These are phyloP conservation scores for Trichosporon ovoides DNA, from an alignment of 1,284 basidiomycete genomes.

Conservation along the genomic window DNA sequence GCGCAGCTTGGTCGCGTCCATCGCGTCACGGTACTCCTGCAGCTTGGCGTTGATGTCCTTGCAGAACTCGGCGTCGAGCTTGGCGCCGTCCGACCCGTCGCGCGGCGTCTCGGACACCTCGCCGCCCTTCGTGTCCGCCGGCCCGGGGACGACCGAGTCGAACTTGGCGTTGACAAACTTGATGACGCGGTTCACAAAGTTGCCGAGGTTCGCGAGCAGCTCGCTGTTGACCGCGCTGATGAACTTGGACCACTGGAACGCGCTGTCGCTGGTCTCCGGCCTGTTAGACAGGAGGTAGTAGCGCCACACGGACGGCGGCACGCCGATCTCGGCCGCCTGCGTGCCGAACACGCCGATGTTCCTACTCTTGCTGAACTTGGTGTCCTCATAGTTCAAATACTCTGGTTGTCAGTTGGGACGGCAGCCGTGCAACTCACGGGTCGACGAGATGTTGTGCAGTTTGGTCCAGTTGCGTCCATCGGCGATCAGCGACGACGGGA, in stretches of 20 bases:
- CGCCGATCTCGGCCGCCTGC: constrained; percentile 85
- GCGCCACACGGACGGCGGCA: constrained; percentile 91
- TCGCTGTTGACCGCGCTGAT: constrained; percentile 92
- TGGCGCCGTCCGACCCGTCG: constrained; percentile 50
- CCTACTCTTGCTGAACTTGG: constrained; percentile 97
- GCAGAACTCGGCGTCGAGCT: constrained; percentile 69
- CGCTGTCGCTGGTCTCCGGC: constrained; percentile 89
- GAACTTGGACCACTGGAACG: constrained; percentile 96
- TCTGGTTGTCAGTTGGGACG: constrained; percentile 54
- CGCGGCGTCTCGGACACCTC: constrained; percentile 50
- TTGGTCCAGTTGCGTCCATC: constrained; percentile 91
- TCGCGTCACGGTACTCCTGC: constrained; percentile 73
- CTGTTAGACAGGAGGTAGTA: constrained; percentile 92
- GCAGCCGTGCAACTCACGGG: constrained; percentile 56
- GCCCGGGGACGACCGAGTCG: constrained; percentile 71
- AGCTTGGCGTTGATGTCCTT: constrained; percentile 69
- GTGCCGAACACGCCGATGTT: constrained; percentile 97
- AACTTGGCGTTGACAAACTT: constrained; percentile 91
- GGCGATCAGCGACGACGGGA: constrained; percentile 82
- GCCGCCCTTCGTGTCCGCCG: constrained; percentile 60
- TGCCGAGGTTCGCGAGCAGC: constrained; percentile 93
- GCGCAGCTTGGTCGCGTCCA: constrained; percentile 89
- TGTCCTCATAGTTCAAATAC: constrained; percentile 97
- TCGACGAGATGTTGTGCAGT: constrained; percentile 90
- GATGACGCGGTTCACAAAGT: constrained; percentile 92